A percentile compares a stretch with the other conserved stretches of the same genome.
phyloP scores from a whole-genome alignment of 164 flowering plant genomes.

The Chimonanthus salicifolius region DNA sequence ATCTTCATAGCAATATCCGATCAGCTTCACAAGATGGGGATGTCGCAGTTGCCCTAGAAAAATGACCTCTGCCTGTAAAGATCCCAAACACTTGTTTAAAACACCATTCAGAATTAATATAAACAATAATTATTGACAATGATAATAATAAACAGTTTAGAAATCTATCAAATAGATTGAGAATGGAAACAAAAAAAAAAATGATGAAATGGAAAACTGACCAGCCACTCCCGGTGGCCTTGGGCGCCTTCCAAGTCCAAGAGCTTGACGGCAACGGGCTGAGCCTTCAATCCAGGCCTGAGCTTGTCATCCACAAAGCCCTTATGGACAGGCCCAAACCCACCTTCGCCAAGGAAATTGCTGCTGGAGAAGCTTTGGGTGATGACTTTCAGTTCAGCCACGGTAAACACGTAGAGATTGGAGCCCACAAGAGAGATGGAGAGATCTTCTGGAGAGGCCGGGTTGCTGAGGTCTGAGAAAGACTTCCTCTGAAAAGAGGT shows the following conservation, averaged over 20 bases:
- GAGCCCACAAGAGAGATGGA: constrained; percentile 49
- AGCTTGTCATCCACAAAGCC: constrained; percentile 62
- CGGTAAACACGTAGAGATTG: constrained; percentile 50
- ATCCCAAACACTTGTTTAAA: background rate
- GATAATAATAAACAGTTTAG: background rate
- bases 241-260: constrained; percentile 72
- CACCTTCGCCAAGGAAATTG: constrained; percentile 69
- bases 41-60: constrained; percentile 94
- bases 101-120: background rate
- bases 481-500: constrained; percentile 39
- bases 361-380: constrained; percentile 43
- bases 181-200: too few relatives aligned
- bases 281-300: constrained; percentile 53
- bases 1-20: constrained; percentile 90
- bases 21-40: constrained; percentile 81
- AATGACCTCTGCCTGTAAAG: constrained; percentile 76
- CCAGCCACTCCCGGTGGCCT: constrained; percentile 94
- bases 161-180: too few relatives aligned
- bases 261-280: constrained; percentile 66
- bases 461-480: constrained; percentile 46
- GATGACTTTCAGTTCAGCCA: constrained; percentile 42
- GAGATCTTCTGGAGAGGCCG: constrained; percentile 45
- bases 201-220: constrained; percentile 22
- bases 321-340: constrained; percentile 75
- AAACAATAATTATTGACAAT: too few relatives aligned